A percentile compares a stretch with the other conserved stretches of the same genome.
phyloP scores from a whole-genome alignment of 2,329 filamentous ascomycete genomes.

The Knufia fluminis region DNA sequence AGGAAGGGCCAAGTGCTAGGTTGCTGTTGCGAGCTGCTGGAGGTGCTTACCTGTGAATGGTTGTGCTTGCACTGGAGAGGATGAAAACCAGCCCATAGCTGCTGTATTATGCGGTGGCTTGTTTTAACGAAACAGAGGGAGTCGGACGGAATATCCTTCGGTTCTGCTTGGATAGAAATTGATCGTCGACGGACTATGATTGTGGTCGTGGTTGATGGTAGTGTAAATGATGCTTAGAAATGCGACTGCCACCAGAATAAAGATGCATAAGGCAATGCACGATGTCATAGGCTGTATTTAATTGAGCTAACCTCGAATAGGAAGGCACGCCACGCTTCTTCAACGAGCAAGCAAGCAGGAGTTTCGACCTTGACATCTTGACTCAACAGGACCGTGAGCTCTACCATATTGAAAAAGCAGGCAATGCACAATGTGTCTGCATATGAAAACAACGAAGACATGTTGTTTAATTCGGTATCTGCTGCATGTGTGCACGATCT shows the following conservation, averaged over 20 bases:
- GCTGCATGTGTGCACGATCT: too few relatives aligned
- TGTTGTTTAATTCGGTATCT: too few relatives aligned
- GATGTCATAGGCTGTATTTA: conserved; percentile 2
- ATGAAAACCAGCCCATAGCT: conserved; percentile 7
- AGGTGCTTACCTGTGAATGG: conserved; percentile 4
- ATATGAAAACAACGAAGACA: too few relatives aligned
- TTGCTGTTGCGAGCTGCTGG: not conserved
- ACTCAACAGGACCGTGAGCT: too few relatives aligned
- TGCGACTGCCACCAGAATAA: not conserved
- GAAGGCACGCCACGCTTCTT: not conserved
- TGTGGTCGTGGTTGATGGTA: not conserved
- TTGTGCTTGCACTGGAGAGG: not conserved
- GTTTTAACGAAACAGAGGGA: not conserved
- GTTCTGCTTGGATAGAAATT: too few relatives aligned
- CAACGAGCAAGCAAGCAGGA: too few relatives aligned
- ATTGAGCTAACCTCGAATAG: not conserved
- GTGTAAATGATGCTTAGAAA: conserved; percentile 8
- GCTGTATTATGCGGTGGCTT: not conserved
- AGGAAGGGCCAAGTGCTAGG: too few relatives aligned
- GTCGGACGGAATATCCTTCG: too few relatives aligned
- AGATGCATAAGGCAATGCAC: not conserved
- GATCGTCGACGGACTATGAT: not conserved
- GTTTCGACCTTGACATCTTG: too few relatives aligned
- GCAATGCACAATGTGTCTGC: too few relatives aligned
- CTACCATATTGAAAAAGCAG: too few relatives aligned